Base-by-base conservation (phyloP, 1,284 basidiomycete genomes). In the Trichosporon sp. region DNA sequence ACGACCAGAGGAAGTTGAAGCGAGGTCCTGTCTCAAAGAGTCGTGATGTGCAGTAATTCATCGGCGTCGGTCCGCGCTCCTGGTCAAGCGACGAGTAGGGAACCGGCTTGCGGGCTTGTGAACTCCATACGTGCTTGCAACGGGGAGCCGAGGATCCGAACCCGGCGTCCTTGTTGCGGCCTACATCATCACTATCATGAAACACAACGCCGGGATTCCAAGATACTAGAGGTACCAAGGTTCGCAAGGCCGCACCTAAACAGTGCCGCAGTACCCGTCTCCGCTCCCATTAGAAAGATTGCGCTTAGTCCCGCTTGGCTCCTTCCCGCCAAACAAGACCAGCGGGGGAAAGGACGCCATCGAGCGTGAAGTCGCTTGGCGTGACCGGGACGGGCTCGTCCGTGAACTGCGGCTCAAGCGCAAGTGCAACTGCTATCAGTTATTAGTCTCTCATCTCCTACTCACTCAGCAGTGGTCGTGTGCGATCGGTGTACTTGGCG, bases 321-420 rank as follows among this genome's bases (percentile, higher is more conserved):
- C 72, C 75, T 7, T 77, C 65, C 12, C 79, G 68, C 80, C 77
- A 78, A 7, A 77, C 70, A 1, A 81, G 68, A 0, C 79, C 79
- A 0, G 40, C 56, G 0, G 82, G 80, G 48, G 78, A 78, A 21
- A 83, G 70, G 26, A 83, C 79, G 1, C 76, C 81, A 67, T 83
- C 80, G 16, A 83, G 74, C 21, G 67, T 69, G 56, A 81, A 80
- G 68, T 83, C 82, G 51, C 64, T 73, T 0, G 74, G 71, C 1
- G 80, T 81, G 2, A 76, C 78, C 1, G 82, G 82, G 0, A 83
- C 78, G 0, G 76, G 71, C 54, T 71, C 66, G 43, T 70, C 67
- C 21, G 83, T 70, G 2, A 84, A 68, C 72, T 84, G 83, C 2
- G 80, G 77, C 2, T 70, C 65, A 14, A 84, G 75, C 1, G 82